Conservation (phyloP, 192 early-diverging fungal species). For the Pecoramyces ruminantium region DNA sequence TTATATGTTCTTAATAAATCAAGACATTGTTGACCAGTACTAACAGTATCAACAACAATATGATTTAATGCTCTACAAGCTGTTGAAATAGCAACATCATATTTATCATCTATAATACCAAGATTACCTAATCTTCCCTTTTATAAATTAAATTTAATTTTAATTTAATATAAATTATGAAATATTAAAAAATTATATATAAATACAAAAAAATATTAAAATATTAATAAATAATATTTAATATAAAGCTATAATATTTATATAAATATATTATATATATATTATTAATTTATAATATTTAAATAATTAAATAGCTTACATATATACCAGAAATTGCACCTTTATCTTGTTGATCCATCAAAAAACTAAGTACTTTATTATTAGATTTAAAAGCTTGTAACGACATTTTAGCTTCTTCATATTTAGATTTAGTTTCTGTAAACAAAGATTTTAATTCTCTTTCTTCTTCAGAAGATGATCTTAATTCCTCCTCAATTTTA, state of each 20-base stretch:
- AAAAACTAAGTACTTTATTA: constrained; percentile 43
- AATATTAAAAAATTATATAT: background rate
- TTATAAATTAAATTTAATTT: background rate
- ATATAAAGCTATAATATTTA: no score
- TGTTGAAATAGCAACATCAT: constrained; percentile 90
- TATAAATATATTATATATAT: no score
- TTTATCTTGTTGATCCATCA: constrained; percentile 51
- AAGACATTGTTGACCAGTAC: constrained; percentile 70
- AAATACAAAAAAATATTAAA: background rate
- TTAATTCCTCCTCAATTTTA: background rate
- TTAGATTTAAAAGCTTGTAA: constrained; percentile 45
- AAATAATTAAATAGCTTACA: no score
- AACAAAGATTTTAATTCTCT: constrained; percentile 17
- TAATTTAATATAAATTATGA: background rate
- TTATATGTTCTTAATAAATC: constrained; percentile 71
- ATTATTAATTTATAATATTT: no score
- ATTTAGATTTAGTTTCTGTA: constrained; percentile 32
- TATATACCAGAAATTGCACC: constrained; percentile 62
- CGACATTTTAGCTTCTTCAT: constrained; percentile 47
- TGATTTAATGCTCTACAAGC: constrained; percentile 65
- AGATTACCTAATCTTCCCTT: constrained; percentile 82
- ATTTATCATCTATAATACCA: constrained; percentile 84
- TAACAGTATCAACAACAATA: constrained; percentile 83
- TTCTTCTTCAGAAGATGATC: constrained; percentile 14
- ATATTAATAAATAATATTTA: no score